Percentiles rank a stretch among this genome's conserved stretches.
phyloP scores from a whole-genome alignment of 2,329 filamentous ascomycete species.

The Aspergillus caelatus region DNA sequence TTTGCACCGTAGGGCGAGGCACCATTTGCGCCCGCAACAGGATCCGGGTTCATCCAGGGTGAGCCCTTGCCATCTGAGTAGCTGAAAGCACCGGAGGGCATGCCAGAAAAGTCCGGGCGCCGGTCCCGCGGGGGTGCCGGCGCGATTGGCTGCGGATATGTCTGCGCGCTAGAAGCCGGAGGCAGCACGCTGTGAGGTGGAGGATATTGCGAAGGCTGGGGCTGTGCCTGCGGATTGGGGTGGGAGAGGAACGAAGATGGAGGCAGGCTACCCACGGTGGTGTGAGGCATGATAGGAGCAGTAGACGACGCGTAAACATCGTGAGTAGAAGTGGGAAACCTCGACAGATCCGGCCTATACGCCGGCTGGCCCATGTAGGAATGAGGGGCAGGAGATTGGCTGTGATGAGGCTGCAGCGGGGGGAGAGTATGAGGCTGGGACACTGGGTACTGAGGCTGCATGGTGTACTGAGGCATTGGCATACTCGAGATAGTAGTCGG shows the following conservation, averaged over 20 bases:
- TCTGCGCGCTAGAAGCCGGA: constrained; percentile 66
- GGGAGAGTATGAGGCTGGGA: constrained; percentile 49
- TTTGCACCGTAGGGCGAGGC: constrained; percentile 43
- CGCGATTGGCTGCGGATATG: constrained; percentile 75
- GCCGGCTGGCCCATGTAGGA: constrained; percentile 45
- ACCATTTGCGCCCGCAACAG: constrained; percentile 43
- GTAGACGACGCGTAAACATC: constrained; percentile 47
- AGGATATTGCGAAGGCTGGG: constrained; percentile 43
- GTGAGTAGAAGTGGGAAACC: constrained; percentile 46
- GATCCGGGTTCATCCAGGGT: constrained; percentile 50
- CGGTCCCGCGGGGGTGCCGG: constrained; percentile 63
- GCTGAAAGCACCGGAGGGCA: constrained; percentile 70
- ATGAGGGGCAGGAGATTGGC: constrained; percentile 46
- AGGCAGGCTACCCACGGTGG: constrained; percentile 45
- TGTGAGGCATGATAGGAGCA: constrained; percentile 47
- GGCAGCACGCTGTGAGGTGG: constrained; percentile 61
- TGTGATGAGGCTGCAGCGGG: constrained; percentile 50
- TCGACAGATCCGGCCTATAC: constrained; percentile 46
- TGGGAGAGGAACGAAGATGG: constrained; percentile 47
- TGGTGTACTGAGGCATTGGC: constrained; percentile 51
- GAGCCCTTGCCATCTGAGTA: constrained; percentile 57
- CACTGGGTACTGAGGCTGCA: constrained; percentile 49
- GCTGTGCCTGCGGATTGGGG: constrained; percentile 41
- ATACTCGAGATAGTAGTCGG: constrained; percentile 49
- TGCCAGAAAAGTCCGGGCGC: constrained; percentile 63